Evolutionary conservation across 176 grass and related monocot genomes (phyloP).

Genomic region (Stipa capillata): DNA sequence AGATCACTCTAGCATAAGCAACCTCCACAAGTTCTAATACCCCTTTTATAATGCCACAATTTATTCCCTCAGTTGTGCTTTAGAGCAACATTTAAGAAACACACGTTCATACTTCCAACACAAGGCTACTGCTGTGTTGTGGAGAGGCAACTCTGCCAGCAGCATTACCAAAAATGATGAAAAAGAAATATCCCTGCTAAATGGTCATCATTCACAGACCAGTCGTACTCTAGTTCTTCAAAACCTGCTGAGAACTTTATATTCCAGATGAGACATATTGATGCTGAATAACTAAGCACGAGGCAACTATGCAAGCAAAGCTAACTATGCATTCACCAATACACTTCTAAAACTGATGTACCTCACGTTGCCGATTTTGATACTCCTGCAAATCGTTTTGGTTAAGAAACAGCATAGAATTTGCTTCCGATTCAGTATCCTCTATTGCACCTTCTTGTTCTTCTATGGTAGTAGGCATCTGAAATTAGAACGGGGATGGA

Average conservation of each 20-base stretch:
- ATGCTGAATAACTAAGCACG: background rate
- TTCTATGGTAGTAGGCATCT: conserved; percentile 81
- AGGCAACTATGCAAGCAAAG: conserved; percentile 6
- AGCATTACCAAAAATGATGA: background rate
- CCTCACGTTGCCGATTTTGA: conserved; percentile 70
- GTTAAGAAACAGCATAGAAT: conserved; percentile 92
- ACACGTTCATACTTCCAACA: background rate
- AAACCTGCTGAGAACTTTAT: background rate
- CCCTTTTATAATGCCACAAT: background rate
- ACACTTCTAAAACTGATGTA: background rate
- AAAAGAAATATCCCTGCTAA: background rate
- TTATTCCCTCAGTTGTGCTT: background rate
- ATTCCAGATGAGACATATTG: background rate
- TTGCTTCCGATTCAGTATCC: conserved; percentile 83
- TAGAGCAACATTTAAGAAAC: background rate
- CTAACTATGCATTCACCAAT: background rate
- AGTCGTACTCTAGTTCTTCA: background rate
- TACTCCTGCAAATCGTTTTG: conserved; percentile 90
- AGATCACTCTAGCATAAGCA: background rate
- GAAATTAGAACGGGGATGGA: conserved; percentile 12
- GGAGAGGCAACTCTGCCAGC: background rate
- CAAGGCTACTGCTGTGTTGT: background rate
- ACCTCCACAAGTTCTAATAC: background rate
- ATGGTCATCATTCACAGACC: background rate
- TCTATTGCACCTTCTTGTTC: conserved; percentile 77